A percentile compares a stretch with the other conserved stretches of the same genome.
phyloP scores from a whole-genome alignment of 2,329 filamentous ascomycete species.

The Didymella sp. region DNA sequence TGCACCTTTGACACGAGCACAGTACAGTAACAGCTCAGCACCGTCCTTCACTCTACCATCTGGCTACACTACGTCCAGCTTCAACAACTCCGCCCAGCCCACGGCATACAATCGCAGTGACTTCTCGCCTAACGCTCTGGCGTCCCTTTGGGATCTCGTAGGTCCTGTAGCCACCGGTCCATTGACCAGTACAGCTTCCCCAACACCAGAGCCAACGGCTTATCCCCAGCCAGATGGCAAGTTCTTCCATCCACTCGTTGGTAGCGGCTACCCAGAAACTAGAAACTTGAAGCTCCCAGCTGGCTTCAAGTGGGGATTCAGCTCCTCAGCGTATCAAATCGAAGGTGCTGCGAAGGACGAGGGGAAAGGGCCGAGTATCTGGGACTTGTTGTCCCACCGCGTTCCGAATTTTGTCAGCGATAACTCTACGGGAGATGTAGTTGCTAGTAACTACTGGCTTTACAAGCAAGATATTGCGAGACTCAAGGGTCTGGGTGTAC shows the following conservation, averaged over 20 bases:
- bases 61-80: slow-evolving; percentile 48
- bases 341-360: slow-evolving; percentile 55
- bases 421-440: slow-evolving; percentile 52
- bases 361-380: slow-evolving; percentile 54
- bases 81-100: slow-evolving; percentile 54
- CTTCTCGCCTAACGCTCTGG: slow-evolving; percentile 57
- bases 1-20: slow-evolving; percentile 12
- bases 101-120: slow-evolving; percentile 54
- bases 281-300: slow-evolving; percentile 50
- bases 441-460: slow-evolving; percentile 52
- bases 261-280: slow-evolving; percentile 43
- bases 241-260: slow-evolving; percentile 54
- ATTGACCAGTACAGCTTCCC: slow-evolving; percentile 52
- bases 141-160: slow-evolving; percentile 56
- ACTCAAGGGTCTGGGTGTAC: slow-evolving; percentile 43
- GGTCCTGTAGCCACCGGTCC: slow-evolving; percentile 53
- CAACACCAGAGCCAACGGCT: slow-evolving; percentile 53
- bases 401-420: slow-evolving; percentile 52
- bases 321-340: slow-evolving; percentile 52
- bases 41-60: slow-evolving; percentile 42
- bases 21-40: slow-evolving; percentile 1
- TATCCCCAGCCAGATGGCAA: slow-evolving; percentile 49
- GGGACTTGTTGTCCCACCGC: slow-evolving; percentile 54
- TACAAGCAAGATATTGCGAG: slow-evolving; percentile 55
- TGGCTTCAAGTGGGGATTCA: slow-evolving; percentile 54